These are phyloP conservation scores for Stephania yunnanensis DNA, from an alignment of 164 flowering plant species.

Conservation along the genomic window DNA sequence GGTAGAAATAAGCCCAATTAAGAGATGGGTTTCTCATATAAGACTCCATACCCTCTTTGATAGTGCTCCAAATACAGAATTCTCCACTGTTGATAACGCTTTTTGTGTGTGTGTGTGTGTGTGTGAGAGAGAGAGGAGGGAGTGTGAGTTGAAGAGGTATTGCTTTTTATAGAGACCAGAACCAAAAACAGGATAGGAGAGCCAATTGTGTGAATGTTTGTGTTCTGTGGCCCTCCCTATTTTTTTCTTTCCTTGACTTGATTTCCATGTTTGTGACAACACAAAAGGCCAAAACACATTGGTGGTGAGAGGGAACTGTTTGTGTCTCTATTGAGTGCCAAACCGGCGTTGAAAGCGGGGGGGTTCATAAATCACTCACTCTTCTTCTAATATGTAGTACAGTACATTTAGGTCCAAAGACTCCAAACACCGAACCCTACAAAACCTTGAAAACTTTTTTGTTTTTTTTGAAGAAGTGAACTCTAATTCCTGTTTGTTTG, in stretches of 20 bases:
- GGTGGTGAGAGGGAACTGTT: not conserved
- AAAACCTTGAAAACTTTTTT: not conserved
- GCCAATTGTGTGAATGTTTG: not conserved
- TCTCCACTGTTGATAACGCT: not conserved
- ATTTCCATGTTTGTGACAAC: not conserved
- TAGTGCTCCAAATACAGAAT: not conserved
- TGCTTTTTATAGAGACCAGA: constrained; percentile 7
- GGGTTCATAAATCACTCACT: not conserved
- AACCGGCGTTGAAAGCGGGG: constrained; percentile 10
- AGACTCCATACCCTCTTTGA: constrained; percentile 34
- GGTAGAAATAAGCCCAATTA: constrained; percentile 48
- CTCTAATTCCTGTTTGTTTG: too few relatives aligned
- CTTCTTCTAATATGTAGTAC: not conserved
- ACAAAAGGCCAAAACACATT: constrained; percentile 13
- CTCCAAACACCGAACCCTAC: not conserved
- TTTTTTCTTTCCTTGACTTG: constrained; percentile 5
- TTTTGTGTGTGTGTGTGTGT: not conserved
- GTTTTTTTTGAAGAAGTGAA: not conserved
- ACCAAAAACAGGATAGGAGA: not conserved
- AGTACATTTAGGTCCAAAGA: too few relatives aligned
- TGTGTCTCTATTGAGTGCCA: constrained; percentile 2
- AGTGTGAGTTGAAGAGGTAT: not conserved
- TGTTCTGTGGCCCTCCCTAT: not conserved
- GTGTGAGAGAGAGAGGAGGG: not conserved
- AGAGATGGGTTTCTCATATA: constrained; percentile 37